Percentiles rank a stretch among this genome's conserved stretches.
phyloP scores from a whole-genome alignment of 305 asterid species.

The Fraxinus sp. region DNA sequence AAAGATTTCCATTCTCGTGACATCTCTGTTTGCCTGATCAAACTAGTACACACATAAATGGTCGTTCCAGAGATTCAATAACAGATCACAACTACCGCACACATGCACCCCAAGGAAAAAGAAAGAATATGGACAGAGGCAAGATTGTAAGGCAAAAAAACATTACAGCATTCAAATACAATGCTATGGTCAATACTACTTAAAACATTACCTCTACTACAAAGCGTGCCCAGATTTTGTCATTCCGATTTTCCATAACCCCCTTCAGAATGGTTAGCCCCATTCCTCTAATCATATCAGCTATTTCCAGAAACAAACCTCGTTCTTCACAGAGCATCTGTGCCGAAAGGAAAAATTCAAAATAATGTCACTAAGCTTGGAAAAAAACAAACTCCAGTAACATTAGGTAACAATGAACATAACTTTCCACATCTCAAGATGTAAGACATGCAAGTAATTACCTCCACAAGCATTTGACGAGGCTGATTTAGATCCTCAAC shows the following conservation, averaged over 20 bases:
- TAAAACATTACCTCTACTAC: slow-evolving; percentile 57
- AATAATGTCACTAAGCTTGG: neutral
- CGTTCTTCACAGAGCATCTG: slow-evolving; percentile 84
- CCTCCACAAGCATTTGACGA: slow-evolving; percentile 82
- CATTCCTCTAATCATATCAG: slow-evolving; percentile 68
- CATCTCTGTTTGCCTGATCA: slow-evolving; percentile 85
- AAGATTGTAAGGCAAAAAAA: neutral
- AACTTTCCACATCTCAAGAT: slow-evolving; percentile 4
- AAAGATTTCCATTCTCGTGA: slow-evolving; percentile 88
- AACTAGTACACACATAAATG: slow-evolving; percentile 7
- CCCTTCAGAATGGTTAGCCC: slow-evolving; percentile 76
- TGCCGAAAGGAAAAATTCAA: neutral
- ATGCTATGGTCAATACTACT: neutral
- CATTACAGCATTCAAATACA: neutral
- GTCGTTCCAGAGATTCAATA: neutral
- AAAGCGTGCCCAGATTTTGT: slow-evolving; percentile 78
- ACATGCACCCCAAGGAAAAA: neutral
- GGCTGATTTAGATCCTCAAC: slow-evolving; percentile 79
- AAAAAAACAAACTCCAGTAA: slow-evolving; percentile 1
- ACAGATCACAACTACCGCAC: neutral
- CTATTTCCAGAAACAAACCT: slow-evolving; percentile 71
- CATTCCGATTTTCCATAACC: slow-evolving; percentile 60
- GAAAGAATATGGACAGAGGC: neutral
- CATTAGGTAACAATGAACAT: neutral
- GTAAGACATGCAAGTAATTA: slow-evolving; percentile 11